These are phyloP conservation scores for Podaxis sp. DNA, from an alignment of 768 basidiomycete genomes.

Conservation along the genomic window DNA sequence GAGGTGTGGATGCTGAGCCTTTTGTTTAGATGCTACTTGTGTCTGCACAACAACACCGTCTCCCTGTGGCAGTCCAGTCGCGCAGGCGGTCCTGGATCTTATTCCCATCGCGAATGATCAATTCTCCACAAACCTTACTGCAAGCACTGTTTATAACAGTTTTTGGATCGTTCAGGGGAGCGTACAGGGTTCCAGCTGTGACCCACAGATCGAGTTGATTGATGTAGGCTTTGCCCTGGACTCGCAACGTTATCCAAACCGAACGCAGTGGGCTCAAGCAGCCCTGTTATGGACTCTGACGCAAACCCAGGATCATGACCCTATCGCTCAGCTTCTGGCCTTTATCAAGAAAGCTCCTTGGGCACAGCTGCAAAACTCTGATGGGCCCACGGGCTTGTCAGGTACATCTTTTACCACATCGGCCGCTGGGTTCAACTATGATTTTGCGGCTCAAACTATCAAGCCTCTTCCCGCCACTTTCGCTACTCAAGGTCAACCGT, in stretches of 20 bases:
- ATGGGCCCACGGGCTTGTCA: constrained; percentile 34
- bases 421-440: constrained; percentile 48
- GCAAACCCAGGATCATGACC: constrained; percentile 40
- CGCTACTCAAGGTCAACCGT: constrained; percentile 39
- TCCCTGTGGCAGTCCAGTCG: constrained; percentile 46
- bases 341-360: constrained; percentile 50
- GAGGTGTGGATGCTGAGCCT: constrained; percentile 3
- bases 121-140: constrained; percentile 44
- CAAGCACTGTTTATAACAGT: constrained; percentile 36
- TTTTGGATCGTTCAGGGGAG: constrained; percentile 49
- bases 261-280: constrained; percentile 53
- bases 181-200: constrained; percentile 39
- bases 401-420: constrained; percentile 34
- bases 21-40: constrained; percentile 53
- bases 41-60: constrained; percentile 42
- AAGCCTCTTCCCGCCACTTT: constrained; percentile 41
- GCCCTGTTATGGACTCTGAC: constrained; percentile 59
- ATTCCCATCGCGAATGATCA: constrained; percentile 43
- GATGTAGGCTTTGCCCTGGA: constrained; percentile 48
- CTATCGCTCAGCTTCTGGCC: constrained; percentile 34
- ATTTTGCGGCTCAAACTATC: constrained; percentile 56
- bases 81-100: constrained; percentile 46
- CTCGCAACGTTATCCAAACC: constrained; percentile 35
- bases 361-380: constrained; percentile 30
- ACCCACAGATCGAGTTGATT: constrained; percentile 47